Evolutionary conservation across 768 basidiomycete genomes (phyloP), one percentile per base, ranked within the genome.

Genomic region (Termitomyces bulborhizus): DNA sequence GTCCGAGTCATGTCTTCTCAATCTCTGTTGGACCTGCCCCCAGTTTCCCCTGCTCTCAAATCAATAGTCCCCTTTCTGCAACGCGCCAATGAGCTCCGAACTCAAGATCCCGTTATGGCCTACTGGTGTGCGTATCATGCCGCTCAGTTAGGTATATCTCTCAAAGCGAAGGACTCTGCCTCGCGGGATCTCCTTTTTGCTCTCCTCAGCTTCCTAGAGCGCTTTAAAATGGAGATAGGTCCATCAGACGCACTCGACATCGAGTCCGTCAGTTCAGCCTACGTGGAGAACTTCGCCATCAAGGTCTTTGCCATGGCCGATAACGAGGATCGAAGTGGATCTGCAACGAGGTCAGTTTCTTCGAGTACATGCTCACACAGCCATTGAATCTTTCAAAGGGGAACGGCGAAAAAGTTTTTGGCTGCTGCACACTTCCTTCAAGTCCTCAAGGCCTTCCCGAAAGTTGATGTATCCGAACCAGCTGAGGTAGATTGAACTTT

Each of bases 51-150:
- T 39, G 76, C 78, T 46, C 83, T 91, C 67, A 90, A 85, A 64
- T 58, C 82, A 26, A 79, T 93, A 53, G 65, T 83, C 4, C 89
- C 93, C 1, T 96, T 82, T 69, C 76, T 98, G 18, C 93, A 95
- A 64, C 84, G 97, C 48, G 91, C 97, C 0, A 84, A 92, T 55
- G 97, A 99, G 68, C 77, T 98, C 62, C 83, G 79, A 50, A 73
- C 73, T 13, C 83, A 88, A 59, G 94, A 99, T 54, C 90, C 92
- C 5, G 76, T 95, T 51, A 83, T 98, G 65, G 81, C 91, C 4
- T 98, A 98, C 67, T 99, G 96, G 95, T 95, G 96, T 73, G 87
- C 88, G 42, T 97, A 93, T 75, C 88, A 93, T 69, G 95, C 93
- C 56, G 90, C 93, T 0, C 90, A 97, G 69, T 73, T 88, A 43